These are phyloP conservation scores for Aquilaria malaccensis DNA, from an alignment of 345 rosid species.

Conservation along the genomic window DNA sequence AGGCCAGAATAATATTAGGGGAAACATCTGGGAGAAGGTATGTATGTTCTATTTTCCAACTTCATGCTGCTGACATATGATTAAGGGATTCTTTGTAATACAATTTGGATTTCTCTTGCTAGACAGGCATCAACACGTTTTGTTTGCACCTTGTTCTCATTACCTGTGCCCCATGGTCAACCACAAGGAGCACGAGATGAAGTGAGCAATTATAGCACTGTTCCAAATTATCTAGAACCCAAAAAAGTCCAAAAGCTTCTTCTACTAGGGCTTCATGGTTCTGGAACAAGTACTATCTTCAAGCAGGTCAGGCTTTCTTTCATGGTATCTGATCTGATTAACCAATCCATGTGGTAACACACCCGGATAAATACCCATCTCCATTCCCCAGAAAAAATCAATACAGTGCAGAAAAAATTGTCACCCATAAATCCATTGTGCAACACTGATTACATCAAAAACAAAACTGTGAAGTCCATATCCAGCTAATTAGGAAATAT, in stretches of 20 bases:
- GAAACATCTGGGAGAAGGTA: conserved; percentile 88
- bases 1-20: conserved; percentile 78
- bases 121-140: conserved; percentile 90
- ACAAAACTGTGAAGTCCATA: too few relatives aligned
- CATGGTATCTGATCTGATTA: neutral
- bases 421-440: too few relatives aligned
- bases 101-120: conserved; percentile 26
- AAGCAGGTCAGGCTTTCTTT: conserved; percentile 60
- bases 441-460: too few relatives aligned
- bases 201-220: conserved; percentile 53
- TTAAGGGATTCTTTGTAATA: conserved; percentile 14
- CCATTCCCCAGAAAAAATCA: too few relatives aligned
- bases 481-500: too few relatives aligned
- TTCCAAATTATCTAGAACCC: conserved; percentile 86
- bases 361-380: too few relatives aligned
- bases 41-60: conserved; percentile 3
- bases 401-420: too few relatives aligned
- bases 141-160: conserved; percentile 71
- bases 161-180: conserved; percentile 81
- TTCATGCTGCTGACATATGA: neutral
- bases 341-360: too few relatives aligned
- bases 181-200: conserved; percentile 66
- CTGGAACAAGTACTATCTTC: conserved; percentile 98
- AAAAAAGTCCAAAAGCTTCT: conserved; percentile 76
- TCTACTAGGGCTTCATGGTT: conserved; percentile 71